A percentile compares a stretch with the other conserved stretches of the same genome.
Evolutionary conservation across 148 eudicot species (phyloP).

Genomic region (Cornus florida): DNA sequence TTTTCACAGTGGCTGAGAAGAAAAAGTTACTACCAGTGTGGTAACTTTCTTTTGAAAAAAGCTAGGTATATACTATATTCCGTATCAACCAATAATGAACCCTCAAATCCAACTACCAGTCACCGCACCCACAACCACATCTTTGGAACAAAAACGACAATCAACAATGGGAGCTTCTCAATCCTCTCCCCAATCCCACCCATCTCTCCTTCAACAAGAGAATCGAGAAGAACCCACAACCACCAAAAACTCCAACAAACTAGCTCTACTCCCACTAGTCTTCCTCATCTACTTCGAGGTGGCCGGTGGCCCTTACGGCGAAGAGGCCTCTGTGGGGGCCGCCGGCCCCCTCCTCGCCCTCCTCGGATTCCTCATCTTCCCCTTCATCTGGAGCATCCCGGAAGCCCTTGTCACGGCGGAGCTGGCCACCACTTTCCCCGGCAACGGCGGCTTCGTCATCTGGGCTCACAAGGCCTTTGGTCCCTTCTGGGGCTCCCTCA

Average conservation of each 20-base stretch:
- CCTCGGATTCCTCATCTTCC: conserved; percentile 37
- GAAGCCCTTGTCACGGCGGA: conserved; percentile 65
- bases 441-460: conserved; percentile 57
- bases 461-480: conserved; percentile 71
- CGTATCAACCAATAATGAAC: background rate
- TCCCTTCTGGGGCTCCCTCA: conserved; percentile 49
- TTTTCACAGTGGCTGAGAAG: too few relatives aligned
- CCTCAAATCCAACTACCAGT: background rate
- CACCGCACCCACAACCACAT: background rate
- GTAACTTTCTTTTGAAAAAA: too few relatives aligned
- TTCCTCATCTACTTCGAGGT: conserved; percentile 66
- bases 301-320: conserved; percentile 63
- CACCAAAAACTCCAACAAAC: conserved; percentile 23
- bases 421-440: conserved; percentile 62
- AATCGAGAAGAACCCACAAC: conserved; percentile 5
- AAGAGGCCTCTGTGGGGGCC: conserved; percentile 53
- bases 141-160: background rate
- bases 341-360: conserved; percentile 51
- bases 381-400: conserved; percentile 27
- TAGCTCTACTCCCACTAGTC: conserved; percentile 46
- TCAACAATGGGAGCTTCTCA: background rate
- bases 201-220: conserved; percentile 12
- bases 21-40: too few relatives aligned
- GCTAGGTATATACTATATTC: background rate
- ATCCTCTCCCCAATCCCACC: background rate